Evolutionary conservation across 108 stramenopile species (phyloP).

Genomic region (Skeletonema costatum): DNA sequence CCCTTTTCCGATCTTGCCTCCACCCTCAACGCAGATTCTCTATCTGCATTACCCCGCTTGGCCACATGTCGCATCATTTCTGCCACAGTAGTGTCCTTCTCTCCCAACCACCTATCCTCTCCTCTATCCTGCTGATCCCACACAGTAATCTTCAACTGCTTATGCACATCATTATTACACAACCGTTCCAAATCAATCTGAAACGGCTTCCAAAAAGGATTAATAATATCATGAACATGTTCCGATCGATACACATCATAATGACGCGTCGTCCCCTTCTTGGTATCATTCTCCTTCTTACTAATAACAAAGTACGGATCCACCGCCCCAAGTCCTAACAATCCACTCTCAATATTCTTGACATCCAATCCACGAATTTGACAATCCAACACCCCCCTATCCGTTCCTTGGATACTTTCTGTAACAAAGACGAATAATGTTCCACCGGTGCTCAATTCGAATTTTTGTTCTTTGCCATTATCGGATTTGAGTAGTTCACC

Average conservation of each 20-base stretch:
- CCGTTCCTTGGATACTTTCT: constrained; percentile 1
- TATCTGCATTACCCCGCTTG: constrained; percentile 64
- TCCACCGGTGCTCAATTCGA: constrained; percentile 5
- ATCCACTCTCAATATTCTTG: constrained; percentile 65
- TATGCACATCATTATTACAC: constrained; percentile 50
- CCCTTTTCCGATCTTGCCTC: not conserved
- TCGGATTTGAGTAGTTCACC: constrained; percentile 1
- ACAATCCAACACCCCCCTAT: not conserved
- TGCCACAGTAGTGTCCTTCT: constrained; percentile 45
- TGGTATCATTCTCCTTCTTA: constrained; percentile 52
- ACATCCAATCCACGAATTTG: constrained; percentile 64
- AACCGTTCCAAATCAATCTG: constrained; percentile 49
- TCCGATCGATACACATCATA: constrained; percentile 63
- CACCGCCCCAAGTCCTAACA: constrained; percentile 63
- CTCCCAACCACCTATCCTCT: constrained; percentile 52
- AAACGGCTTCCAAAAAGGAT: constrained; percentile 62
- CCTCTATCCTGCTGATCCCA: constrained; percentile 57
- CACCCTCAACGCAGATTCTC: constrained; percentile 43
- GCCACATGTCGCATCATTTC: constrained; percentile 43
- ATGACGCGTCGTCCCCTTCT: constrained; percentile 40
- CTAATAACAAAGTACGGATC: constrained; percentile 72
- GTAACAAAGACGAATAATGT: constrained; percentile 10
- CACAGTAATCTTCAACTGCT: constrained; percentile 53
- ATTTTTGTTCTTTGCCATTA: constrained; percentile 3
- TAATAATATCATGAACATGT: constrained; percentile 58